Conservation (phyloP, 2,329 filamentous ascomycete genomes). For the Phyllosticta capitalensis region DNA sequence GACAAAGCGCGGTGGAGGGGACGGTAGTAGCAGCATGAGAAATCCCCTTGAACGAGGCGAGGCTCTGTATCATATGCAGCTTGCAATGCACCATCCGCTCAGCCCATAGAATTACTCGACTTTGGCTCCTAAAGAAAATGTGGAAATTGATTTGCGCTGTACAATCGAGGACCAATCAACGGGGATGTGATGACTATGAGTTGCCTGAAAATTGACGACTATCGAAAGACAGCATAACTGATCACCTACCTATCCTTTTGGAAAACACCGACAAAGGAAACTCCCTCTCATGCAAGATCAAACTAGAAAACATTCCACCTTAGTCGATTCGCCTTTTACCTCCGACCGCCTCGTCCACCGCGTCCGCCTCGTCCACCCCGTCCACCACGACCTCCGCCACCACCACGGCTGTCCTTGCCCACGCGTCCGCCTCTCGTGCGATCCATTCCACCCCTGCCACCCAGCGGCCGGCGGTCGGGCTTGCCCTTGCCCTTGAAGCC, state of each 20-base stretch:
- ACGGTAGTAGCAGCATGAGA: not conserved
- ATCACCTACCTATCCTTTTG: not conserved
- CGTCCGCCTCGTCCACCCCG: slow-evolving; percentile 3
- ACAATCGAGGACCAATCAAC: not conserved
- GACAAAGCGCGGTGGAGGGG: not conserved
- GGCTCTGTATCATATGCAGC: not conserved
- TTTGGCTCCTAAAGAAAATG: not conserved
- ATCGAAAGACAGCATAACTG: not conserved
- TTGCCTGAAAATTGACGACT: not conserved
- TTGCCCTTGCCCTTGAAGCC: slow-evolving; percentile 13
- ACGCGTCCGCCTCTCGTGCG: slow-evolving; percentile 1
- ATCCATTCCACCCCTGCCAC: slow-evolving; percentile 14
- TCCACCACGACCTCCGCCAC: not conserved
- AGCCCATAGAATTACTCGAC: not conserved
- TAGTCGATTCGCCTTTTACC: not conserved
- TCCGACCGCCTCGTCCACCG: slow-evolving; percentile 7
- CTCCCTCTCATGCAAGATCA: not conserved
- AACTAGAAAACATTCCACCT: not conserved
- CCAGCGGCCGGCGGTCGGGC: slow-evolving; percentile 26
- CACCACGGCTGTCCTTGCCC: not conserved
- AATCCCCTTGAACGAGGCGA: not conserved
- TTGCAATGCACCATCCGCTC: not conserved
- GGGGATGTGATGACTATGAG: not conserved
- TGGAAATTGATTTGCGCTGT: not conserved
- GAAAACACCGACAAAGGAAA: not conserved